Evolutionary conservation across 108 stramenopile genomes (phyloP), one percentile per base, ranked within the genome.

Genomic region (Thalassiosira profunda): DNA sequence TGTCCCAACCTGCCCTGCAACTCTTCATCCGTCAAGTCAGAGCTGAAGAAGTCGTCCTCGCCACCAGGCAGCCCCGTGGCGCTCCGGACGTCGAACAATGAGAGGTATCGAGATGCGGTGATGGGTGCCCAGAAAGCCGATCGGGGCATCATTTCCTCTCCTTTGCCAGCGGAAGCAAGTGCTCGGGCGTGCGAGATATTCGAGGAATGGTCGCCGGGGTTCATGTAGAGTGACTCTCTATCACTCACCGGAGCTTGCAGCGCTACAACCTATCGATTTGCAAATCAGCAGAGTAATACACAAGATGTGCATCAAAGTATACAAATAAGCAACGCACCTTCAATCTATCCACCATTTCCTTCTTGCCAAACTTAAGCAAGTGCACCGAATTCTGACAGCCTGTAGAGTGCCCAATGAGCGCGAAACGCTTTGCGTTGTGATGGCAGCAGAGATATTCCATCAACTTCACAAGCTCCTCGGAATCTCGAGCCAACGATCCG

Each of bases 241-340:
- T 98, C 97, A 37, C 88, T 90, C 0, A 97, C 97, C 28, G 96
- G 94, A 10, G 95, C 97, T 79, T 98, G 97, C 23, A 98, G 71
- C 6, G 88, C 96, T 6, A 94, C 85, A 51, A 81, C 68, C 67
- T 75, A 2, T 1, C 17, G 33, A 42, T 17, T 54, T 14, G 53
- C 25, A 14, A 34, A 53, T 17, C 30, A 17, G 1, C n/a, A n/a
- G n/a, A n/a, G n/a, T n/a, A n/a, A n/a, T n/a, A n/a, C n/a, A n/a
- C n/a, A n/a, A n/a, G n/a, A n/a, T n/a, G n/a, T n/a, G n/a, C n/a
- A n/a, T n/a, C n/a, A n/a, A n/a, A n/a, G n/a, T n/a, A n/a, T n/a
- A n/a, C n/a, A n/a, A n/a, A n/a, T n/a, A n/a, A n/a, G n/a, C n/a
- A n/a, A 0, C 58, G 29, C 68, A 71, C 76, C 57, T 72, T 65